These are phyloP conservation scores for Hypoxylon perforatum DNA, from an alignment of 495 filamentous ascomycete genomes.

Conservation along the genomic window DNA sequence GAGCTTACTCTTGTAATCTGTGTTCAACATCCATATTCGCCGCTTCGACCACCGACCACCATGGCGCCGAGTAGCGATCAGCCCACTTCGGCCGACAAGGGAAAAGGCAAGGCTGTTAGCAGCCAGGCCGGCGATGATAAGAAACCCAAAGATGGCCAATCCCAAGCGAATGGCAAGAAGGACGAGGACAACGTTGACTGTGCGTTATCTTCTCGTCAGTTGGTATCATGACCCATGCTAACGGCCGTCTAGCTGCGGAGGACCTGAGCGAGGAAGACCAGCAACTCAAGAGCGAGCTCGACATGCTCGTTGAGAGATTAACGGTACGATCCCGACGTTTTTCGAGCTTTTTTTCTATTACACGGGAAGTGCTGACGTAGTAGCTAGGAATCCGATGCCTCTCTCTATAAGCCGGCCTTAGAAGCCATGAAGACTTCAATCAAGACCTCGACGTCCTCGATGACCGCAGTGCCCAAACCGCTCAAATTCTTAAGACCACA, in stretches of 20 bases:
- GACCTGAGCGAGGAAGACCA: slow-evolving; percentile 98
- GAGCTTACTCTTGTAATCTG: slow-evolving; percentile 16
- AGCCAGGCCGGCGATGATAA: slow-evolving; percentile 74
- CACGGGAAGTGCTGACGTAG: slow-evolving; percentile 1
- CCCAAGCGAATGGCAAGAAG: slow-evolving; percentile 78
- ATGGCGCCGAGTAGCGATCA: slow-evolving; percentile 96
- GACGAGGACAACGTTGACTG: slow-evolving; percentile 68
- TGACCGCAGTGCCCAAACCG: slow-evolving; percentile 98
- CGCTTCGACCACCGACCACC: slow-evolving; percentile 30
- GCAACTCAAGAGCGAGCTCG: slow-evolving; percentile 96
- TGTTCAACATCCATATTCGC: slow-evolving; percentile 15
- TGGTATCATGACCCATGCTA: slow-evolving; percentile 10
- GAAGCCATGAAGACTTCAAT: slow-evolving; percentile 97
- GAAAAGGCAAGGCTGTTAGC: slow-evolving; percentile 88
- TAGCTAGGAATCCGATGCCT: slow-evolving; percentile 81
- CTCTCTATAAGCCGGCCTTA: slow-evolving; percentile 89
- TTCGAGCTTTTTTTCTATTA: background rate
- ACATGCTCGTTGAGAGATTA: slow-evolving; percentile 97
- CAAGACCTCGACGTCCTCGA: slow-evolving; percentile 97
- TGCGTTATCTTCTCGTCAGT: slow-evolving; percentile 41
- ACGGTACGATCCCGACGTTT: slow-evolving; percentile 67
- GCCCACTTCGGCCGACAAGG: slow-evolving; percentile 87
- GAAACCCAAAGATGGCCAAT: slow-evolving; percentile 73
- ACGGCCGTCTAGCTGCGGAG: slow-evolving; percentile 62
- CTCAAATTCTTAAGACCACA: slow-evolving; percentile 98